Conservation (phyloP, 345 rosid genomes). For the Laguncularia racemosa region DNA sequence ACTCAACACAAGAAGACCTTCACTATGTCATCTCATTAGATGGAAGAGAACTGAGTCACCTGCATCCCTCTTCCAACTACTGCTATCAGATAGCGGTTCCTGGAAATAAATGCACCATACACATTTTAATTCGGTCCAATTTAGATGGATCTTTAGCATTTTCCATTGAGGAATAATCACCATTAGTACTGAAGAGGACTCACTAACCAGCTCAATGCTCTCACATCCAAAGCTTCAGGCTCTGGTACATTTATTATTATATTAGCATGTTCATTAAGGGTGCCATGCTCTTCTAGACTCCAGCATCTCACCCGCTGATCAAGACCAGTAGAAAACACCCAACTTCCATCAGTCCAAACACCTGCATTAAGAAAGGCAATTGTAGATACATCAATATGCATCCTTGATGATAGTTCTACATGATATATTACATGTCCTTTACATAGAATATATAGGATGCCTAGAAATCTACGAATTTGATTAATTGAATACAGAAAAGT, state of each 20-base stretch:
- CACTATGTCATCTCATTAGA: background rate
- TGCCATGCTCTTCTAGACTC: constrained; percentile 38
- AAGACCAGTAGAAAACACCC: constrained; percentile 95
- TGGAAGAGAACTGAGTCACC: constrained; percentile 48
- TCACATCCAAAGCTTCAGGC: constrained; percentile 84
- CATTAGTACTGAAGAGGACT: constrained; percentile 4
- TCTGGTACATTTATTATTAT: constrained; percentile 71
- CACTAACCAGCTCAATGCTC: constrained; percentile 55
- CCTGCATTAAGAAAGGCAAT: constrained; percentile 29
- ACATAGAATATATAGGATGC: no score
- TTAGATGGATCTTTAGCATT: background rate
- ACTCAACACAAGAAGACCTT: no score
- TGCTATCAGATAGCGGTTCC: constrained; percentile 63
- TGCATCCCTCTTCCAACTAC: constrained; percentile 97
- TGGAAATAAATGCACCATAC: constrained; percentile 16
- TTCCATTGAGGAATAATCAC: background rate
- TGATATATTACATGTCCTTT: no score
- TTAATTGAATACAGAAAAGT: no score
- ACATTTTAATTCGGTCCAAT: background rate
- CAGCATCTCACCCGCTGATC: constrained; percentile 94
- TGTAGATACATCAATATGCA: background rate
- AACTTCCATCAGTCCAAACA: constrained; percentile 79
- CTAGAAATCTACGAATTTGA: no score
- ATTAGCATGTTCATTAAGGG: constrained; percentile 45
- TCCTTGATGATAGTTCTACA: background rate